phyloP scores from a whole-genome alignment of 768 basidiomycete genomes.

The Lentinus tigrinus region DNA sequence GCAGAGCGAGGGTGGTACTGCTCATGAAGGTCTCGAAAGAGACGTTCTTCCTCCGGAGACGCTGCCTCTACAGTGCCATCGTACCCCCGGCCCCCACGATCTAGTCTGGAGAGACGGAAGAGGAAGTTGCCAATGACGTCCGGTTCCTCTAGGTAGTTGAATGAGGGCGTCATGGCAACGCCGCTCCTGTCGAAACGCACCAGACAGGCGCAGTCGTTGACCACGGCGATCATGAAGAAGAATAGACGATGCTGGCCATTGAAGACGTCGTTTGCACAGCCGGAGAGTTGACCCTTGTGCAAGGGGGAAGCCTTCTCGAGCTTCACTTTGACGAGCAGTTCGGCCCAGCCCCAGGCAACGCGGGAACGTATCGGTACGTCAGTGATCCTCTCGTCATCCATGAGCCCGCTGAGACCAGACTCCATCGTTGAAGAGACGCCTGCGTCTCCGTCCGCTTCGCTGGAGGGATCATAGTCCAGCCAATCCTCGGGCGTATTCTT shows the following conservation, averaged over 20 bases:
- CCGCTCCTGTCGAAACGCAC: conserved; percentile 34
- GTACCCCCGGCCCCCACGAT: neutral
- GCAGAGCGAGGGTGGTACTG: neutral
- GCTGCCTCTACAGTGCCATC: neutral
- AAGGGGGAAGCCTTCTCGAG: too few species aligned
- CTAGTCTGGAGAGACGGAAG: neutral
- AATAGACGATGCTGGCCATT: conserved; percentile 29
- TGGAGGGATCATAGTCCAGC: too few species aligned
- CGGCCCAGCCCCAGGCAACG: too few species aligned
- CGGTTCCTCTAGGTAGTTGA: conserved; percentile 24
- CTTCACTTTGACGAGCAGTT: too few species aligned
- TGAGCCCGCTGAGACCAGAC: too few species aligned
- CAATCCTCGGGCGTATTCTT: too few species aligned
- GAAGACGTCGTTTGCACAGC: conserved; percentile 19
- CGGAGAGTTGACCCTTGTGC: too few species aligned
- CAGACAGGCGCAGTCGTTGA: conserved; percentile 24
- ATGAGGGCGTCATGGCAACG: conserved; percentile 26
- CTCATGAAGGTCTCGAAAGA: neutral
- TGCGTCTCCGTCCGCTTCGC: too few species aligned
- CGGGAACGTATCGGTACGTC: too few species aligned
- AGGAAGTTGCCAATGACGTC: neutral
- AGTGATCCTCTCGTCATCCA: too few species aligned
- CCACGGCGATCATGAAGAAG: conserved; percentile 28
- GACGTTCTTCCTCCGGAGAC: too few species aligned
- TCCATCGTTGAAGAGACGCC: too few species aligned